These are phyloP conservation scores for Pyracantha coccinea DNA, from an alignment of 331 rosid genomes.

Conservation along the genomic window DNA sequence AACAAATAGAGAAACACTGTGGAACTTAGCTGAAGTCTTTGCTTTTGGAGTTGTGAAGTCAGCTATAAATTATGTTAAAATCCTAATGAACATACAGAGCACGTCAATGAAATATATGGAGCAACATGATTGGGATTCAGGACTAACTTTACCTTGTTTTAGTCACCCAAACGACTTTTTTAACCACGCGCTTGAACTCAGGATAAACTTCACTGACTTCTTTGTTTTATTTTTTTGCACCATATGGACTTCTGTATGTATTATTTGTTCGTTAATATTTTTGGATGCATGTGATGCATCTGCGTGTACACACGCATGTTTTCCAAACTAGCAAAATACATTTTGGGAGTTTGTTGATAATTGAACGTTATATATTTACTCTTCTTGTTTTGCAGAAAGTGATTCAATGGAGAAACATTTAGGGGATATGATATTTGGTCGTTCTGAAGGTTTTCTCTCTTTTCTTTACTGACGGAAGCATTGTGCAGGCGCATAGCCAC, in stretches of 20 bases:
- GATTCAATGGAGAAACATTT: conserved; percentile 47
- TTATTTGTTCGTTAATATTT: background rate
- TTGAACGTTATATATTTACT: conserved; percentile 2
- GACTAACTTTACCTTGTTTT: background rate
- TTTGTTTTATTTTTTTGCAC: background rate
- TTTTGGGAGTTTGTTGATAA: conserved; percentile 1
- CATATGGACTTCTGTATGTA: background rate
- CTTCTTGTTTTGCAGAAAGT: conserved; percentile 23
- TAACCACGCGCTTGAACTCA: background rate
- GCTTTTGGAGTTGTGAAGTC: background rate
- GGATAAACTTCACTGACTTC: background rate
- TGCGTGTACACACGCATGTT: background rate
- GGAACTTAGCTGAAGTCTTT: background rate
- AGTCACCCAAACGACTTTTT: background rate
- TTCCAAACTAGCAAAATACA: background rate
- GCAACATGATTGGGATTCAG: background rate
- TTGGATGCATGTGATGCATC: background rate
- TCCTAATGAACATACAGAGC: background rate
- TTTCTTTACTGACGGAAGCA: conserved; percentile 11
- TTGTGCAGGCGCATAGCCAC: background rate
- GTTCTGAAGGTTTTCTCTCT: conserved; percentile 31
- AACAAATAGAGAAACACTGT: background rate
- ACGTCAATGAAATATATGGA: too few relatives aligned
- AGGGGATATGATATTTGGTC: conserved; percentile 26
- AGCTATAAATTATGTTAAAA: background rate